Evolutionary conservation across 2,329 filamentous ascomycete genomes (phyloP), one percentile per base, ranked within the genome.

Genomic region (Paraphaeosphaeria minitans): DNA sequence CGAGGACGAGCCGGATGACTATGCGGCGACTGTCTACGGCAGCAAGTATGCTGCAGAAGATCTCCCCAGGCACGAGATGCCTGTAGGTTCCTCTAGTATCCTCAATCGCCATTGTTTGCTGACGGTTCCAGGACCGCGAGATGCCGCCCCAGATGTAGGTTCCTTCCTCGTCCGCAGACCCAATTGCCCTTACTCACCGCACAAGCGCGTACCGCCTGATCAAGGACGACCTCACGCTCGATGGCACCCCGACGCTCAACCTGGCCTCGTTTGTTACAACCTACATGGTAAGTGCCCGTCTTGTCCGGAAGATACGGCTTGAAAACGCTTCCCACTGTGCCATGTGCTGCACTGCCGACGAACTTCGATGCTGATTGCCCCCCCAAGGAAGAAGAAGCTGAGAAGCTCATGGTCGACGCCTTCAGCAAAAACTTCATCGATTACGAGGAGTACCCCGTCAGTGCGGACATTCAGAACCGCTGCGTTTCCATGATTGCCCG

Each of bases 231-330:
- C 83, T 97, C 64, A 95, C 91, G 64, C 82, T 97, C 53, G 94
- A 98, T 75, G 93, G 93, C 89, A 75, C 73, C 3, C 73, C 74
- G 3, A 71, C 67, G 0, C 66, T 69, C 64, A 95, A 92, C 77
- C 79, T 98, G 69, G 93, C 94, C 31, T 93, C 89, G 39, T 98
- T 98, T 73, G 93, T 97, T 65, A 97, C 93, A 1, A 97, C 94
- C 0, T 97, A 96, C 82, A 97, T 97, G 93, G 90, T 92, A 55
- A 91, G 88, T 89, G 29, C 39, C 42, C 61, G 13, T 43, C 14
- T 8, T 43, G 50, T 21, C 24, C 24, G 24, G 24, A 27, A 27
- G 6, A 27, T 27, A 27, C 24, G 24, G 24, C 24, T 27, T 8
- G 9, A 12, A 29, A n/a, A 31, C 46, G 29, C 24, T 49, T 49